Conservation (phyloP, 2,329 filamentous ascomycete species). For the Aspergillus unguis region DNA sequence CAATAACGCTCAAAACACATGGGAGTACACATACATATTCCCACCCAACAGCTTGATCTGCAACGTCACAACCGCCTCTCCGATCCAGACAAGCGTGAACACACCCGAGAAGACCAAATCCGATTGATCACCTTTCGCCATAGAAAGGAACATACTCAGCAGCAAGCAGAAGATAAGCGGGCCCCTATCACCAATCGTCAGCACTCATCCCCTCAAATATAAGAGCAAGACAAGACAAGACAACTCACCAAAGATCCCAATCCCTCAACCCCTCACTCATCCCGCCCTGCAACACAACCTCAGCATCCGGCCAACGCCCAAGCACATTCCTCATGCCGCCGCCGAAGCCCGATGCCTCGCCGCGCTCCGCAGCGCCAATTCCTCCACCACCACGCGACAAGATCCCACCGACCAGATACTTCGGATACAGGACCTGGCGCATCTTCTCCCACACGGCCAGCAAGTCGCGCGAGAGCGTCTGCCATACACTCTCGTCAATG, state of each 20-base stretch:
- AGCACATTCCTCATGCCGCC: slow-evolving; percentile 54
- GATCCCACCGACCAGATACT: slow-evolving; percentile 76
- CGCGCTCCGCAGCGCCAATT: slow-evolving; percentile 55
- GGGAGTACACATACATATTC: slow-evolving; percentile 74
- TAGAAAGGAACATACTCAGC: slow-evolving; percentile 80
- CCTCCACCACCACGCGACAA: slow-evolving; percentile 56
- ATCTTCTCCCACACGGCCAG: slow-evolving; percentile 96
- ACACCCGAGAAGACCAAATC: slow-evolving; percentile 92
- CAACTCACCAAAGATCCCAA: slow-evolving; percentile 82
- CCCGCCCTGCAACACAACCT: slow-evolving; percentile 61
- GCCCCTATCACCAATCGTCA: slow-evolving; percentile 55
- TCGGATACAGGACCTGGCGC: slow-evolving; percentile 92
- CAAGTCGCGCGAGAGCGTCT: slow-evolving; percentile 88
- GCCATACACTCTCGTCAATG: slow-evolving; percentile 96
- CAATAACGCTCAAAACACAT: background rate
- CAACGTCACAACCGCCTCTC: slow-evolving; percentile 92
- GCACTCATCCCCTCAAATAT: background rate
- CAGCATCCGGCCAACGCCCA: slow-evolving; percentile 65
- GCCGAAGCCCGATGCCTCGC: slow-evolving; percentile 48
- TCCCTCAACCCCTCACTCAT: slow-evolving; percentile 91
- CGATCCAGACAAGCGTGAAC: slow-evolving; percentile 95
- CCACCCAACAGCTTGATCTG: slow-evolving; percentile 96
- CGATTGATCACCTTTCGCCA: slow-evolving; percentile 76
- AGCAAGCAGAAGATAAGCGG: slow-evolving; percentile 91
- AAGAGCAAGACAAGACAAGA: background rate